Evolutionary conservation across 2,329 filamentous ascomycete genomes (phyloP).

Genomic region (Microsporum audouinii): DNA sequence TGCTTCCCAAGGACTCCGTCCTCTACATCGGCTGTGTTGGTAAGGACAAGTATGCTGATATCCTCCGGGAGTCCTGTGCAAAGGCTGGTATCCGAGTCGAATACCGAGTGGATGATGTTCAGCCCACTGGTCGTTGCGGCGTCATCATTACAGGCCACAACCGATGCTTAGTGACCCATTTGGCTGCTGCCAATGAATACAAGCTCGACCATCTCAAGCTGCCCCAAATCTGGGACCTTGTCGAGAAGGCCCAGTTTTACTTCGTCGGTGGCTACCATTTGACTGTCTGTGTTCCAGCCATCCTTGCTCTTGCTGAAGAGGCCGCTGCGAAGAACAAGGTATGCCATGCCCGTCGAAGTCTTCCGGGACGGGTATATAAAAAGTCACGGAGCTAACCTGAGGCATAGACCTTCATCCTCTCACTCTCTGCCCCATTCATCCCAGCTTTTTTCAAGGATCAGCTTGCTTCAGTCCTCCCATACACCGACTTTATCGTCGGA

Average conservation of each 20-base stretch:
- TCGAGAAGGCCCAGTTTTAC: slow-evolving; percentile 76
- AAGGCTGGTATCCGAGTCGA: slow-evolving; percentile 83
- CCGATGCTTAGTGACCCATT: slow-evolving; percentile 86
- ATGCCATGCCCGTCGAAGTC: slow-evolving; percentile 8
- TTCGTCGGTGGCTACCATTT: slow-evolving; percentile 96
- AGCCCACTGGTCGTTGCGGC: slow-evolving; percentile 85
- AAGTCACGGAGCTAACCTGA: not conserved
- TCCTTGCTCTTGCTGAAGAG: slow-evolving; percentile 80
- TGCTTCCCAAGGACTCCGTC: slow-evolving; percentile 78
- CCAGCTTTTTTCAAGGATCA: slow-evolving; percentile 95
- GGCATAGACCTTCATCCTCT: slow-evolving; percentile 63
- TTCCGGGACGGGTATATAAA: not conserved
- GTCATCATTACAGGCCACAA: slow-evolving; percentile 95
- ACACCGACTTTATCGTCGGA: slow-evolving; percentile 92
- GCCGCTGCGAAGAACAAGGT: slow-evolving; percentile 81
- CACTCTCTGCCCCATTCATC: slow-evolving; percentile 91
- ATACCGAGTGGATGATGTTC: slow-evolving; percentile 78
- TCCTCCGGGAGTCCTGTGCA: slow-evolving; percentile 73
- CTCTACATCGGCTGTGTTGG: slow-evolving; percentile 91
- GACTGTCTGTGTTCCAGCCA: slow-evolving; percentile 86
- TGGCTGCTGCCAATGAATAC: slow-evolving; percentile 95
- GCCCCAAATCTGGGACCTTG: slow-evolving; percentile 81
- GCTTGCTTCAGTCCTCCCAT: slow-evolving; percentile 71
- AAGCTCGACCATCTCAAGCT: slow-evolving; percentile 86
- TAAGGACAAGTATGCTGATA: slow-evolving; percentile 89